Percentiles rank a stretch among this genome's conserved stretches.
phyloP scores from a whole-genome alignment of 2,329 filamentous ascomycete species.

The Colletotrichum noveboracense region DNA sequence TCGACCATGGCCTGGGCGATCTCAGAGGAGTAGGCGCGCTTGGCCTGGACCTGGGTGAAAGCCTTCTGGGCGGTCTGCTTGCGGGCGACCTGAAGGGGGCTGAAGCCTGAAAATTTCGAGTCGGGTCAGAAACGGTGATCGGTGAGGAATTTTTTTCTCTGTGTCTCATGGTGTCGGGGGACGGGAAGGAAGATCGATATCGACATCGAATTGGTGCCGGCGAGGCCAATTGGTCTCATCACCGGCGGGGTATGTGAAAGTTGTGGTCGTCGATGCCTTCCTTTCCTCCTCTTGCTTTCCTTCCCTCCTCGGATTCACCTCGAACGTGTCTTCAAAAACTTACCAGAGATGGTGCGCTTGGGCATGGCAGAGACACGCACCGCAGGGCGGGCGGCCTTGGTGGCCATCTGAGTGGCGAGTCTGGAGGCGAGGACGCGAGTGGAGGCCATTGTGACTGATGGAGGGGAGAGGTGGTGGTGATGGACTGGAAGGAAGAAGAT shows the following conservation, averaged over 20 bases:
- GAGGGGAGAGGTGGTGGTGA: slow-evolving; percentile 45
- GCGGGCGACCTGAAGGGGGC: slow-evolving; percentile 75
- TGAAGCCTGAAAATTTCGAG: slow-evolving; percentile 51
- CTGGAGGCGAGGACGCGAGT: slow-evolving; percentile 79
- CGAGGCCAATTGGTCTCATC: slow-evolving; percentile 35
- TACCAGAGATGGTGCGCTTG: slow-evolving; percentile 81
- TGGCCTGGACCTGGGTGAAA: slow-evolving; percentile 62
- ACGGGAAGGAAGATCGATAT: slow-evolving; percentile 2
- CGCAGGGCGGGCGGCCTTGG: slow-evolving; percentile 80
- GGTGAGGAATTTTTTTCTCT: background rate
- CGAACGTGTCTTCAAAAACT: slow-evolving; percentile 37
- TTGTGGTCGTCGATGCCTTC: background rate
- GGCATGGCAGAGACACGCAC: slow-evolving; percentile 69
- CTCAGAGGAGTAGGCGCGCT: slow-evolving; percentile 85
- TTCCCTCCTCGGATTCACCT: background rate
- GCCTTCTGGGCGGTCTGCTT: slow-evolving; percentile 71
- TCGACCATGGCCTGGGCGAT: slow-evolving; percentile 88
- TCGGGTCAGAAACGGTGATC: slow-evolving; percentile 32
- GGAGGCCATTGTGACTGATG: slow-evolving; percentile 78
- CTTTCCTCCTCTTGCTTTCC: slow-evolving; percentile 13
- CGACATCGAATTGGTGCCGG: slow-evolving; percentile 1
- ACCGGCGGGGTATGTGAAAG: slow-evolving; percentile 7
- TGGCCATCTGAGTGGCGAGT: slow-evolving; percentile 75
- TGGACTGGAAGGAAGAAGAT: slow-evolving; percentile 25
- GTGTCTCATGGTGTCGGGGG: background rate